Evolutionary conservation across 2,329 filamentous ascomycete species (phyloP), one percentile per base, ranked within the genome.

Genomic region (Xylaria sp.): DNA sequence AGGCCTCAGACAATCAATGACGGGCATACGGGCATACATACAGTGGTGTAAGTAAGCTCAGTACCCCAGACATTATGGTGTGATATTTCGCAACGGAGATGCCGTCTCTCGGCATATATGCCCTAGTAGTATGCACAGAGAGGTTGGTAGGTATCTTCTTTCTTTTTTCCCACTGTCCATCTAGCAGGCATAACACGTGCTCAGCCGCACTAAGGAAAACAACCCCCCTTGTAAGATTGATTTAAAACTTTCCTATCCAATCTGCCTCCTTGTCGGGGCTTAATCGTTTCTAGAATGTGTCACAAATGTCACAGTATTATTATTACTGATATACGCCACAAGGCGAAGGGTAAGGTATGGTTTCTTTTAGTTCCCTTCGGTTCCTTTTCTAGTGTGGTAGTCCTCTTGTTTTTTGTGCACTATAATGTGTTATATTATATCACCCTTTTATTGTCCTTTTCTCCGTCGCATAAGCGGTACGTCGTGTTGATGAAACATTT

Each of bases 131-230:
- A n/a, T n/a, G n/a, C n/a, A n/a, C n/a, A n/a, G n/a, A n/a, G n/a
- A n/a, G n/a, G n/a, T n/a, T n/a, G 41, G 13, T 15, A 44, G 51
- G 13, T 10, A 18, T 28, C 28, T 2, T 28, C 5, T 37, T 10
- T 37, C 10, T 37, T 37, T 9, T 9, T 10, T 37, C 34, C 34
- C 34, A 37, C 15, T n/a, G 44, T 18, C 15, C 12, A 25, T 18
- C 44, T 48, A 20, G 20, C 63, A 66, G 56, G 63, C 63, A 59
- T 66, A 37, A 60, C 63, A 66, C 63, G 63, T 66, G 63, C 23
- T 56, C 57, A 66, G 64, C 64, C 64, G 57, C 64, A 66, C 18
- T 13, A 12, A 39, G 34, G 20, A 23, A 37, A 54, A 28, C 3
- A 2, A 2, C 28, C 28, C 28, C 28, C 65, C 52, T 44, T 52